Percentiles rank a stretch among this genome's conserved stretches.
Evolutionary conservation across 2,329 filamentous ascomycete species (phyloP).

Genomic region (Penicillium sp.): DNA sequence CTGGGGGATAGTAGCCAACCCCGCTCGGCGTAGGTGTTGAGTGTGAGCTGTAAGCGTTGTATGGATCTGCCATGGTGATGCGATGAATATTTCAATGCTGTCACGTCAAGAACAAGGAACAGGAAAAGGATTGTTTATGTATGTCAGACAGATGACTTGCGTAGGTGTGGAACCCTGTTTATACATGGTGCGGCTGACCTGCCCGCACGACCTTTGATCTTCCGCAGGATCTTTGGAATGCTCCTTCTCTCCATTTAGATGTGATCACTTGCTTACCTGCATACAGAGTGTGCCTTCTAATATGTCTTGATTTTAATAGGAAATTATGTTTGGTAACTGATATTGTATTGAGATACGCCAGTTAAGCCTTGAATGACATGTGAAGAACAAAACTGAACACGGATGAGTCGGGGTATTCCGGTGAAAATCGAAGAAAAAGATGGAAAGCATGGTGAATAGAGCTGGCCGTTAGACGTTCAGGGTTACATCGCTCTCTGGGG

Average conservation of each 20-base stretch:
- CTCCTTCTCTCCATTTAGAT: slow-evolving; percentile 15
- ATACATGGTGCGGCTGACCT: slow-evolving; percentile 28
- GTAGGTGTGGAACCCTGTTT: not conserved
- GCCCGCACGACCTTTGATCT: slow-evolving; percentile 23
- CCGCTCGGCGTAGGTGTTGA: slow-evolving; percentile 25
- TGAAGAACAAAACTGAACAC: slow-evolving; percentile 12
- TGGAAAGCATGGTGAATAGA: slow-evolving; percentile 4
- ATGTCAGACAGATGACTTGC: slow-evolving; percentile 15
- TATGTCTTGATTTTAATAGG: not conserved
- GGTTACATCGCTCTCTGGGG: slow-evolving; percentile 8
- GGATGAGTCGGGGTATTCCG: slow-evolving; percentile 34
- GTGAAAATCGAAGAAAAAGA: slow-evolving; percentile 16
- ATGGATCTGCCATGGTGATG: slow-evolving; percentile 52
- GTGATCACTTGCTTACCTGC: not conserved
- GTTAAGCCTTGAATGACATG: slow-evolving; percentile 11
- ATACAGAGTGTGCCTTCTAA: slow-evolving; percentile 1
- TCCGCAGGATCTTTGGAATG: slow-evolving; percentile 11
- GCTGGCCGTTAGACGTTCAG: slow-evolving; percentile 12
- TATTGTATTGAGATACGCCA: slow-evolving; percentile 16
- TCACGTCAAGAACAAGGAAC: not conserved
- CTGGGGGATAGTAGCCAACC: slow-evolving; percentile 25
- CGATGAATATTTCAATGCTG: slow-evolving; percentile 6
- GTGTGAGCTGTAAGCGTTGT: slow-evolving; percentile 42
- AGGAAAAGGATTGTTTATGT: slow-evolving; percentile 1
- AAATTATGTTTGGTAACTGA: slow-evolving; percentile 7